A percentile compares a stretch with the other conserved stretches of the same genome.
These are phyloP conservation scores for Zanthoxylum bungeanum DNA, from an alignment of 345 rosid genomes.

Conservation along the genomic window DNA sequence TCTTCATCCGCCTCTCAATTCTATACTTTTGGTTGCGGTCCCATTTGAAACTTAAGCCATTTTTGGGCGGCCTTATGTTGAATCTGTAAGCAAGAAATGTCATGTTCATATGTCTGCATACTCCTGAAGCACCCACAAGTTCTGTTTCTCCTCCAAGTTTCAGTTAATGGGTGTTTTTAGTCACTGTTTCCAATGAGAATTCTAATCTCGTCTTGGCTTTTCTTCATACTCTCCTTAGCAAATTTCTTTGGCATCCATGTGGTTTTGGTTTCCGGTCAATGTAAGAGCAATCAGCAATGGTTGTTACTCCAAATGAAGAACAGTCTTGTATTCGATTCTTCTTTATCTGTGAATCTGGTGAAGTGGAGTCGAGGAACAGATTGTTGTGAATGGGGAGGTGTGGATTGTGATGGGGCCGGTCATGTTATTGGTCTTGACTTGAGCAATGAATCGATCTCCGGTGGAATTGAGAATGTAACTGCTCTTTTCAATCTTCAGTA, in stretches of 20 bases:
- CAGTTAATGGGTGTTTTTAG: background rate
- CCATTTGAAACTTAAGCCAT: too few relatives aligned
- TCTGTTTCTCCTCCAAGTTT: background rate
- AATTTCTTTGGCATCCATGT: background rate
- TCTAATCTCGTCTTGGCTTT: slow-evolving; percentile 6
- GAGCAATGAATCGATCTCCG: slow-evolving; percentile 24
- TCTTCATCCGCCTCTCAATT: too few relatives aligned
- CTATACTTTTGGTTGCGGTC: too few relatives aligned
- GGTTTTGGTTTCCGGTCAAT: slow-evolving; percentile 18
- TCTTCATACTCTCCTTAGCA: background rate
- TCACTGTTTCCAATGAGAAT: slow-evolving; percentile 5
- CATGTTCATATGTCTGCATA: too few relatives aligned
- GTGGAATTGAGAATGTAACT: slow-evolving; percentile 15
- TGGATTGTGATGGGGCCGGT: slow-evolving; percentile 15
- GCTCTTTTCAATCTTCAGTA: slow-evolving; percentile 22
- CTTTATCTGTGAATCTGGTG: background rate
- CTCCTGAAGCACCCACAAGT: too few relatives aligned
- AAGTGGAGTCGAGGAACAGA: slow-evolving; percentile 11
- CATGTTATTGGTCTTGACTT: slow-evolving; percentile 24
- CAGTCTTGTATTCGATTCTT: background rate
- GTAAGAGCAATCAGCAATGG: slow-evolving; percentile 13
- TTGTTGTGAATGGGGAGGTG: slow-evolving; percentile 28
- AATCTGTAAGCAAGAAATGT: too few relatives aligned
- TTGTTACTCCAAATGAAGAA: slow-evolving; percentile 7
- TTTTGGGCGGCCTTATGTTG: too few relatives aligned